Percentiles rank a stretch among this genome's conserved stretches.
phyloP scores from a whole-genome alignment of 345 rosid species.

The Hibiscus mutabilis region DNA sequence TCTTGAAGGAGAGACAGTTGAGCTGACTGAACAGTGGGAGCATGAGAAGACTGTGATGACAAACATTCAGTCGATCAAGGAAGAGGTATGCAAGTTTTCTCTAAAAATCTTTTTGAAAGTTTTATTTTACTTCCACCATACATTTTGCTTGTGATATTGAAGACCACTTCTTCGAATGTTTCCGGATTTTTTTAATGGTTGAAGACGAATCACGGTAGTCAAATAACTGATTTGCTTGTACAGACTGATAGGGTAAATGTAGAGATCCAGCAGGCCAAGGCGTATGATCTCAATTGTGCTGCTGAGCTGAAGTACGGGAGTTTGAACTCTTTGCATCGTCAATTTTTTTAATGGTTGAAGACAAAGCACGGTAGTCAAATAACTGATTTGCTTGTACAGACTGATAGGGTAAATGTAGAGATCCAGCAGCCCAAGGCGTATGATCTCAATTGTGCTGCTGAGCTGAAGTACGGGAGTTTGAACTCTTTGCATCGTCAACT shows the following conservation, averaged over 20 bases:
- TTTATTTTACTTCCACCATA: not conserved
- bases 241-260: slow-evolving; percentile 91
- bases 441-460: too few species aligned
- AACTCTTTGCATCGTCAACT: too few species aligned
- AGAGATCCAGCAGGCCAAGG: slow-evolving; percentile 97
- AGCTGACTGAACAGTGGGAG: slow-evolving; percentile 95
- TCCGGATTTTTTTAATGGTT: not conserved
- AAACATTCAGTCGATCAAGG: slow-evolving; percentile 87
- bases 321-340: slow-evolving; percentile 80
- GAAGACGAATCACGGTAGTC: not conserved
- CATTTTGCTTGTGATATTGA: not conserved
- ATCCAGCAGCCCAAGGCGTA: too few species aligned
- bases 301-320: slow-evolving; percentile 97
- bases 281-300: too few species aligned
- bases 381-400: too few species aligned
- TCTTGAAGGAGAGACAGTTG: slow-evolving; percentile 73
- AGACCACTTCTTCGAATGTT: not conserved
- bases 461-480: too few species aligned
- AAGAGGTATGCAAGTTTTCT: slow-evolving; percentile 48
- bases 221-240: not conserved
- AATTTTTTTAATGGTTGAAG: too few species aligned
- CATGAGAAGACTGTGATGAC: slow-evolving; percentile 97
- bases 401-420: too few species aligned
- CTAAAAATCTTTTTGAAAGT: not conserved
- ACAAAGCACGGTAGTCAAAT: too few species aligned